Evolutionary conservation across 345 rosid species (phyloP).

Genomic region (Psidium guajava): DNA sequence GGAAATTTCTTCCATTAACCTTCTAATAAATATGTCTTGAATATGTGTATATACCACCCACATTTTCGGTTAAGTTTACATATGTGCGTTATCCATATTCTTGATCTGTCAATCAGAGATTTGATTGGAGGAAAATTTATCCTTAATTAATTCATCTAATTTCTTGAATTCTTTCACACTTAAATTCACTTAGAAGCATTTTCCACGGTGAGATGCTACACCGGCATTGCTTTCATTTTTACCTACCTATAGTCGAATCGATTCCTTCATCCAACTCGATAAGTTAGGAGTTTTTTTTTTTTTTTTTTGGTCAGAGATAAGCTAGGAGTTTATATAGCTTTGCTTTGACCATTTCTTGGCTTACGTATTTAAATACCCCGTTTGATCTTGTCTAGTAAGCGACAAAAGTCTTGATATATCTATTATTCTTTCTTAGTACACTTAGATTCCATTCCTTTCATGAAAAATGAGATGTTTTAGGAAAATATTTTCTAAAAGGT

Average conservation of each 20-base stretch:
- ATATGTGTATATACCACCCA: background rate
- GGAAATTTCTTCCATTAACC: background rate
- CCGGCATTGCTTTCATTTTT: background rate
- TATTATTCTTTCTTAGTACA: background rate
- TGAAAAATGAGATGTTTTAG: too few relatives aligned
- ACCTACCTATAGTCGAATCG: too few relatives aligned
- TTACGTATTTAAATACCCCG: background rate
- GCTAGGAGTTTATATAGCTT: background rate
- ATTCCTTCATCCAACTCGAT: background rate
- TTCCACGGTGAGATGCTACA: background rate
- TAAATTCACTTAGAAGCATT: background rate
- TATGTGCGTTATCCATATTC: background rate
- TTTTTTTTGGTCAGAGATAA: too few relatives aligned
- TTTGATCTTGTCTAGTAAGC: background rate
- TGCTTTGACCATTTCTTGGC: background rate
- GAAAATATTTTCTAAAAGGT: too few relatives aligned
- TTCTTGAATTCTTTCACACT: background rate
- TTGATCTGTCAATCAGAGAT: background rate
- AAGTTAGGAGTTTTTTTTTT: background rate
- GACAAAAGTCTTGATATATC: background rate
- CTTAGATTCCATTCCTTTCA: too few relatives aligned
- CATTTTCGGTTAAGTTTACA: background rate
- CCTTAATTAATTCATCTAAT: background rate
- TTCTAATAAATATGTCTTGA: background rate
- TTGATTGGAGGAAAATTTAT: background rate